A percentile compares a stretch with the other conserved stretches of the same genome.
These are phyloP conservation scores for Pseudogymnoascus sp. DNA, from an alignment of 2,329 filamentous ascomycete species.

Conservation along the genomic window DNA sequence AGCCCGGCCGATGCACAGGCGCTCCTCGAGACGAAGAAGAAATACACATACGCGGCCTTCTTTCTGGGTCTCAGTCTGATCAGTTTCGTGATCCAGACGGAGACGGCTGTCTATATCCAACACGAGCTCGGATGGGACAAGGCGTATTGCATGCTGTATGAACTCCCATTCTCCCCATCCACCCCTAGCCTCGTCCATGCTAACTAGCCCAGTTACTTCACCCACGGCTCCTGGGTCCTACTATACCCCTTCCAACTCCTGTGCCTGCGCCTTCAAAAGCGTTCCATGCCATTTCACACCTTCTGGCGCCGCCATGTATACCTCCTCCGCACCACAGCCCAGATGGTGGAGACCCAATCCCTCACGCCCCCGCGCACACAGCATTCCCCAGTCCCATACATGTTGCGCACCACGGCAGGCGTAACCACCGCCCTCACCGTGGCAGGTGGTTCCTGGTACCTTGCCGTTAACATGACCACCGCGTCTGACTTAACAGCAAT, in stretches of 20 bases:
- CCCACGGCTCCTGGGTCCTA: conserved; percentile 86
- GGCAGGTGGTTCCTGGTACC: conserved; percentile 89
- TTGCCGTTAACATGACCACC: conserved; percentile 88
- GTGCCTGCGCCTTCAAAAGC: conserved; percentile 71
- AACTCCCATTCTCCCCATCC: conserved; percentile 10
- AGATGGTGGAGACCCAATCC: conserved; percentile 79
- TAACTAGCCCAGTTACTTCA: conserved; percentile 55
- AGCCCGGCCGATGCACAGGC: conserved; percentile 57
- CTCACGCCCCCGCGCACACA: conserved; percentile 48
- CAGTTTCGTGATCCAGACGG: conserved; percentile 88
- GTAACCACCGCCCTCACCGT: conserved; percentile 82
- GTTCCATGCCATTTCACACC: conserved; percentile 66
- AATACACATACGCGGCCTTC: conserved; percentile 78
- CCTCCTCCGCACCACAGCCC: conserved; percentile 56
- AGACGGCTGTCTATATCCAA: conserved; percentile 92
- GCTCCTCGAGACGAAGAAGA: conserved; percentile 60
- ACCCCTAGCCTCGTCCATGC: conserved; percentile 6
- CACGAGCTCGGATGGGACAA: conserved; percentile 90
- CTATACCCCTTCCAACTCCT: conserved; percentile 81
- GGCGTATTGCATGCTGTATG: conserved; percentile 96
- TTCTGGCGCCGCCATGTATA: conserved; percentile 75
- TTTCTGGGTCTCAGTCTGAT: conserved; percentile 78
- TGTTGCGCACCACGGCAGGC: conserved; percentile 69
- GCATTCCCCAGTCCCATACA: conserved; percentile 57
- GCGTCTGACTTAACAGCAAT: conserved; percentile 93